Base-by-base conservation (phyloP, 1,284 basidiomycete species). In the Phylloporus gajari region DNA sequence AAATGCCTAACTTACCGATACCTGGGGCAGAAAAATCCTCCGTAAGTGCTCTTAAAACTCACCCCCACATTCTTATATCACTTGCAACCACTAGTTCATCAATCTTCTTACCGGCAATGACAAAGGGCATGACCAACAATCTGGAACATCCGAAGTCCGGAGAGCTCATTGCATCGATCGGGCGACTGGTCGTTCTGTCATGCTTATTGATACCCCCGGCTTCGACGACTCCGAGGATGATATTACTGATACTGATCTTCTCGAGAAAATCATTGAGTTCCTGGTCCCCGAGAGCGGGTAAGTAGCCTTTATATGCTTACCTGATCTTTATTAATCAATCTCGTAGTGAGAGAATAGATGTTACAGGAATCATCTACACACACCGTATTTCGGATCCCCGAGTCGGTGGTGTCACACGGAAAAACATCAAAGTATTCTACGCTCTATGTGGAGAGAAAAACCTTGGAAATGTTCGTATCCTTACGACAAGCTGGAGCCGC, bases 261-360 rank as follows among this genome's bases (percentile, higher is more conserved):
- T 81, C 27, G 70, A 75, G 46, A 72, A 76, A 60, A 76, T 81
- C 23, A 74, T 77, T 12, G 78, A 32, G 74, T 88, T 32, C 77
- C 81, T 38, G 83, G 87, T 0, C 77, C 88, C 70, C 79, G 87
- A 35, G 87, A 87, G 13, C 23, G 65, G 42, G 74, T 63, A 65
- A 58, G 74, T 59, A 3, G 32, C 23, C 27, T 38, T 27, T 35
- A 27, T 62, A 3, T n/a, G 23, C 58, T 30, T 27, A 32, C 35
- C 38, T 69, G 51, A 53, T 53, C 51, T 27, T 25, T 13, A 6
- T 17, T 11, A 6, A 69, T 30, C n/a, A 3, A 42, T 23, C 9
- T 17, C 40, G 15, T 21, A 69, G 68, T 23, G n/a, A 48, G 19
- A 27, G 13, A 32, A 38, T 38, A 15, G 63, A 70, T 25, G 38